Base-by-base conservation (phyloP, 805 yeast species). In the Candida sphagnicola region DNA sequence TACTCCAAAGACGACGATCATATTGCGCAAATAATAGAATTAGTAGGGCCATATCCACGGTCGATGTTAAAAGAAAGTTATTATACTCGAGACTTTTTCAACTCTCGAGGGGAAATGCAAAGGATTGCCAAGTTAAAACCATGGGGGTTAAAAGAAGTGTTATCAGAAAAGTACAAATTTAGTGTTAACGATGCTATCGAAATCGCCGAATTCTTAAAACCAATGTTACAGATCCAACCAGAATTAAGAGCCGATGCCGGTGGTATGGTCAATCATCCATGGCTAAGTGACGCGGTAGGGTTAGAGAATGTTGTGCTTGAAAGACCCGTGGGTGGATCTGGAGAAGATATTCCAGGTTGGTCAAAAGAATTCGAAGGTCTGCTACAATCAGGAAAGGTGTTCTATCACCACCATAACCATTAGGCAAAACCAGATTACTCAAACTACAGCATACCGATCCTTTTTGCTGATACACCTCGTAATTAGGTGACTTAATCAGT, bases 1-100 rank as follows among this genome's bases (percentile, higher is more conserved):
- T 91, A 87, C 62, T 59, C 81, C 35, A 90, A 90, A 54, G 96
- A 90, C 59, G 97, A 91, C 55, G 99, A 93, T 59, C 99, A 93
- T 59, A 73, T 93, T 50, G 98, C 98, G 0, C 98, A 93, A 59
- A 87, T 93, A 11, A 80, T 93, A 25, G 98, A 91, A 59, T 67
- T 86, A 13, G 56, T 86, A 37, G 91, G 95, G 1, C 72, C 75
- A 23, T 66, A 84, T 39, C 95, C 95, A 2, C 50, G 75, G 12
- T 66, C 71, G 34, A 54, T 82, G 50, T 58, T 83, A 38, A 67
- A 74, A 59, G 72, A 78, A 46, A 82, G 89, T 34, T 73, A 75
- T 57, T 72, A 80, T 67, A 61, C 85, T 6, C 55, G 75, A 41
- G 77, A 80, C 54, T 74, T 78, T 51, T 81, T 85, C 74, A 77